These are phyloP conservation scores for Papilionanthe hybrid DNA, from an alignment of 116 monocot species.

Conservation along the genomic window DNA sequence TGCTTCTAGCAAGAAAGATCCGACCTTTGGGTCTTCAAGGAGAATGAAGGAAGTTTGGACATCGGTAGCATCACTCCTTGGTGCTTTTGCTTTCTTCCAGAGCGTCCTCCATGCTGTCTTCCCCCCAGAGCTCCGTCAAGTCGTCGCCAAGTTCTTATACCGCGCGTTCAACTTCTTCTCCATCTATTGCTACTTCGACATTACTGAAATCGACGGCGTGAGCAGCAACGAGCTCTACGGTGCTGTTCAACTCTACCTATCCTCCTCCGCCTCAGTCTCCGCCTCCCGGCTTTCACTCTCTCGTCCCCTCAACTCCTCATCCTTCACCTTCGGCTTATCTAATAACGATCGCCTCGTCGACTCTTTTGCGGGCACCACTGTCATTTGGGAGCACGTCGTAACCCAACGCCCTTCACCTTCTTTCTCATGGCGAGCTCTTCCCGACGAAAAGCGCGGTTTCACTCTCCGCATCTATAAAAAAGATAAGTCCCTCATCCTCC, in stretches of 20 bases:
- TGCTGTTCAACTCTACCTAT: conserved; percentile 75
- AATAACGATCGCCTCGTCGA: conserved; percentile 71
- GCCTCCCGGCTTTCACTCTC: conserved; percentile 52
- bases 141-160: conserved; percentile 19
- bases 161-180: conserved; percentile 48
- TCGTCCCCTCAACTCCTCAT: conserved; percentile 66
- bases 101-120: conserved; percentile 48
- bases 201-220: conserved; percentile 68
- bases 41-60: conserved; percentile 74
- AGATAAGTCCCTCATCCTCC: conserved; percentile 43
- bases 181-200: conserved; percentile 77
- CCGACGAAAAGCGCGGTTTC: conserved; percentile 81
- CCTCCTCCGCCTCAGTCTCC: conserved; percentile 46
- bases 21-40: no score
- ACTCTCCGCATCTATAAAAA: conserved; percentile 55
- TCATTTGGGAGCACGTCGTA: conserved; percentile 77
- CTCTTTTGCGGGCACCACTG: conserved; percentile 39
- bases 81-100: conserved; percentile 70
- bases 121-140: conserved; percentile 58
- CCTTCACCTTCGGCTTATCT: conserved; percentile 67
- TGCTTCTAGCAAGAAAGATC: neutral
- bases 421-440: conserved; percentile 73
- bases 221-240: conserved; percentile 79
- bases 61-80: conserved; percentile 58
- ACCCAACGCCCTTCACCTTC: conserved; percentile 43